phyloP scores from a whole-genome alignment of 192 early-diverging fungal species.

The Rhizophlyctis rosea region DNA sequence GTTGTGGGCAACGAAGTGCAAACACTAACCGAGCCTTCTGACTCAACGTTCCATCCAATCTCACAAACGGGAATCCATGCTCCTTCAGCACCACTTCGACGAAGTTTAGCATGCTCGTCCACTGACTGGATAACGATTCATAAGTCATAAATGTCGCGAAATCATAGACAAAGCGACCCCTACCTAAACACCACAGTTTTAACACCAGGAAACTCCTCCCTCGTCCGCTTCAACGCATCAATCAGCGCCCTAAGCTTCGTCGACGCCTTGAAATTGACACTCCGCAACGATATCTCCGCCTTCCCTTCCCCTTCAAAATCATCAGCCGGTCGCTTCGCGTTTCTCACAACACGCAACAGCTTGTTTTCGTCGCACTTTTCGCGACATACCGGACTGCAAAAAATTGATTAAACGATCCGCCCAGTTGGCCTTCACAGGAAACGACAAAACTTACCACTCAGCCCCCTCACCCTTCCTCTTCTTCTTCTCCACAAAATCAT shows the following conservation, averaged over 20 bases:
- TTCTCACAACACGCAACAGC: slow-evolving; percentile 22
- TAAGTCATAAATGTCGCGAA: too few relatives aligned
- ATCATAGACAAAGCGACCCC: too few relatives aligned
- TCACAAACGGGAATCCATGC: slow-evolving; percentile 56
- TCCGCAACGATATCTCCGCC: background rate
- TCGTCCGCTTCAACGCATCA: slow-evolving; percentile 7
- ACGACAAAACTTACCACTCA: too few relatives aligned
- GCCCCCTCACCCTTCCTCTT: slow-evolving; percentile 16
- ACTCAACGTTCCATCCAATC: slow-evolving; percentile 79
- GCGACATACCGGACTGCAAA: slow-evolving; percentile 36
- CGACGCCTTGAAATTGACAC: slow-evolving; percentile 18
- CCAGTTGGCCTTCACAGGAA: too few relatives aligned
- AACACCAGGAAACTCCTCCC: slow-evolving; percentile 13
- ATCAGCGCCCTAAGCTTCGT: slow-evolving; percentile 35
- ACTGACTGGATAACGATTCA: too few relatives aligned
- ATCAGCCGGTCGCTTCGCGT: background rate
- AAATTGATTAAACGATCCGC: too few relatives aligned
- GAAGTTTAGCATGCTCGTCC: slow-evolving; percentile 67
- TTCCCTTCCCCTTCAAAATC: background rate
- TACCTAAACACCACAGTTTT: slow-evolving; percentile 46
- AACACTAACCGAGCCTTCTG: slow-evolving; percentile 46
- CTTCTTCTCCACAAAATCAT: slow-evolving; percentile 18
- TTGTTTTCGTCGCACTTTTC: slow-evolving; percentile 16
- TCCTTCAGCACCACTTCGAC: slow-evolving; percentile 54
- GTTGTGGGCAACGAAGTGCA: too few relatives aligned